phyloP scores from a whole-genome alignment of 140 eudicot genomes.

The Anethum foeniculum region DNA sequence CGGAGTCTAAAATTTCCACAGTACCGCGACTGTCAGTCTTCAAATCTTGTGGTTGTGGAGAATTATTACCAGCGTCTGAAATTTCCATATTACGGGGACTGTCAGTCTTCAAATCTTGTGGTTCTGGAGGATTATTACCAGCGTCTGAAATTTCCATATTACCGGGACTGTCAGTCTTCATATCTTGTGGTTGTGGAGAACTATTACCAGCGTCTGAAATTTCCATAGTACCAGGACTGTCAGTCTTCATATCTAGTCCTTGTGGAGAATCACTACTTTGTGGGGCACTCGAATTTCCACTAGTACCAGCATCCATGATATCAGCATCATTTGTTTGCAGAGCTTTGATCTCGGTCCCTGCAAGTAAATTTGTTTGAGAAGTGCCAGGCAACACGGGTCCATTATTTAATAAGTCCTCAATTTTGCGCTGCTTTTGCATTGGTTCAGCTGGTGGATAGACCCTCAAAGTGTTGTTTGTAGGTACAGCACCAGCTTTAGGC shows the following conservation, averaged over 20 bases:
- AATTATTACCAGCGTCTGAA: background rate
- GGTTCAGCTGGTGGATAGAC: conserved; percentile 50
- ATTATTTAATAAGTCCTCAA: background rate
- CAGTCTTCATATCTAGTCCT: background rate
- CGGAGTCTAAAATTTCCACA: background rate
- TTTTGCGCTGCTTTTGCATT: conserved; percentile 32
- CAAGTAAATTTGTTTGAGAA: conserved; percentile 6
- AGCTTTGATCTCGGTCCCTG: background rate
- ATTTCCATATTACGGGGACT: background rate
- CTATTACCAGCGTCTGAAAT: background rate
- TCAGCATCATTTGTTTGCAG: conserved; percentile 8
- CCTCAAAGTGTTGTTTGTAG: conserved; percentile 34
- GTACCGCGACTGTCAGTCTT: background rate
- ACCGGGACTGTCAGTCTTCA: background rate
- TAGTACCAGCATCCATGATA: background rate
- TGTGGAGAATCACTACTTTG: background rate
- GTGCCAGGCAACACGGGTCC: background rate
- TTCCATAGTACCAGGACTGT: background rate
- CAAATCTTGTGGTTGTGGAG: background rate
- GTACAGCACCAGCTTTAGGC: conserved; percentile 35
- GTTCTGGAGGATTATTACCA: background rate
- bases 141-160: background rate
- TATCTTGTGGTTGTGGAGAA: background rate
- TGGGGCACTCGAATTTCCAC: conserved; percentile 2
- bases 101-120: background rate